These are phyloP conservation scores for Glaciozyma martinii DNA, from an alignment of 768 basidiomycete species.

Conservation along the genomic window DNA sequence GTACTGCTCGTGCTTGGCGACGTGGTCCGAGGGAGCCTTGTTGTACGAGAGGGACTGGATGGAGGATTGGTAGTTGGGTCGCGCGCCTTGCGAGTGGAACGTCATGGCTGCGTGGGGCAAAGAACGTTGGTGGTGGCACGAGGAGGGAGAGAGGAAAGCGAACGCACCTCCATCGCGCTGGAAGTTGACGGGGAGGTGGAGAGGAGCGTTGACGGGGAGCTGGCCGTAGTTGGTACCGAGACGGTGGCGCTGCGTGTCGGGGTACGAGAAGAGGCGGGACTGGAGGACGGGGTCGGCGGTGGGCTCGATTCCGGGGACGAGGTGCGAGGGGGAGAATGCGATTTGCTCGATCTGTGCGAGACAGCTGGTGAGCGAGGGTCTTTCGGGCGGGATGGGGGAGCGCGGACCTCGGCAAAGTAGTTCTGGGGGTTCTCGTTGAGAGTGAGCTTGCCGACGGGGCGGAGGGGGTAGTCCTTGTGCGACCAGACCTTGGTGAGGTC, in stretches of 20 bases:
- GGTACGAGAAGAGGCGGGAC: slow-evolving; percentile 87
- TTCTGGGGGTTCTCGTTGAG: slow-evolving; percentile 42
- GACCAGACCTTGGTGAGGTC: slow-evolving; percentile 66
- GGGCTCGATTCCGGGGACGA: slow-evolving; percentile 78
- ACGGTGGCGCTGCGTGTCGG: slow-evolving; percentile 42
- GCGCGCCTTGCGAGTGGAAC: slow-evolving; percentile 61
- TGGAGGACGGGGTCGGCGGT: slow-evolving; percentile 88
- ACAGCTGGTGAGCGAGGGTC: slow-evolving; percentile 11
- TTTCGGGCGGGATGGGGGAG: not conserved
- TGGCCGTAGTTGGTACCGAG: slow-evolving; percentile 50
- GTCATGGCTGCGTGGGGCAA: slow-evolving; percentile 12
- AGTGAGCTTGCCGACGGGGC: slow-evolving; percentile 41
- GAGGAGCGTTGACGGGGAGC: slow-evolving; percentile 75
- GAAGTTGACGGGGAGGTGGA: slow-evolving; percentile 73
- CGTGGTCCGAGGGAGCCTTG: slow-evolving; percentile 34
- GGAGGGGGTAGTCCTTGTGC: slow-evolving; percentile 42
- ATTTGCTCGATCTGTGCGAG: slow-evolving; percentile 41
- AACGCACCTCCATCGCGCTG: slow-evolving; percentile 62
- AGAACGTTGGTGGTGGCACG: not conserved
- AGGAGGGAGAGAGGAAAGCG: slow-evolving; percentile 45
- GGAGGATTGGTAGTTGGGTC: slow-evolving; percentile 80
- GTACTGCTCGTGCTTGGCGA: slow-evolving; percentile 60
- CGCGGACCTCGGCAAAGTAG: slow-evolving; percentile 41
- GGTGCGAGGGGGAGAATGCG: slow-evolving; percentile 83
- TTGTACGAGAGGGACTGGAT: slow-evolving; percentile 63